Evolutionary conservation across 164 flowering plant genomes (phyloP), one percentile per base, ranked within the genome.

Genomic region (Buxus sempervirens): DNA sequence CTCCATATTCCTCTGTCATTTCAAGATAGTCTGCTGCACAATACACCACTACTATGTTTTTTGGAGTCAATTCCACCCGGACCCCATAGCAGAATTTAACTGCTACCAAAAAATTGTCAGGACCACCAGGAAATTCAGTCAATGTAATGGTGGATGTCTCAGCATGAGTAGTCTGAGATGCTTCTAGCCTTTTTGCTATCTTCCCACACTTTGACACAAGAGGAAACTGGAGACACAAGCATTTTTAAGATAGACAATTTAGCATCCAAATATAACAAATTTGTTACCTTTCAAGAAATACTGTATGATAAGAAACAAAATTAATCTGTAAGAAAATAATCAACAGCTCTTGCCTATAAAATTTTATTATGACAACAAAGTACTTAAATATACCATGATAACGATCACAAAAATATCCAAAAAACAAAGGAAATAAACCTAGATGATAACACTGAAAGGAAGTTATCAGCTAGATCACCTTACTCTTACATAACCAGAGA

Each of bases 1-100:
- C 97, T 54, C 89, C 96, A 67, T 78, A 88, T 32, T 83, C 90
- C 67, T 91, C 91, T 16, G 89, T 83, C 97, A 95, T 95, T 74
- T 85, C 84, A 20, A 95, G 92, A 74, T 81, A 88, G 77, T 90
- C 87, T 68, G 97, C 93, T 13, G 86, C 96, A 78, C 96, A 90
- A 60, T 83, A 86, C 10, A 90, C 69, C 70, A 68, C 62, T 28
- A 81, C 85, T 36, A 89, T 73, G 79, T 89, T 92, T 68, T 78
- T 85, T 25, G 99, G 72, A 4, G 94, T 83, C 74, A 92, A 76
- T 62, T 89, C 96, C 67, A 86, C 66, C 21, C 84, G 76, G 20
- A 72, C 53, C 8, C 91, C 87, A 71, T 95, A 95, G 80, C 97
- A 95, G 76, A 89, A 95, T 70, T 85, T 90, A 62, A 75, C 94